Evolutionary conservation across 495 filamentous ascomycete species (phyloP), one percentile per base, ranked within the genome.

Genomic region (Xylaria cubensis): DNA sequence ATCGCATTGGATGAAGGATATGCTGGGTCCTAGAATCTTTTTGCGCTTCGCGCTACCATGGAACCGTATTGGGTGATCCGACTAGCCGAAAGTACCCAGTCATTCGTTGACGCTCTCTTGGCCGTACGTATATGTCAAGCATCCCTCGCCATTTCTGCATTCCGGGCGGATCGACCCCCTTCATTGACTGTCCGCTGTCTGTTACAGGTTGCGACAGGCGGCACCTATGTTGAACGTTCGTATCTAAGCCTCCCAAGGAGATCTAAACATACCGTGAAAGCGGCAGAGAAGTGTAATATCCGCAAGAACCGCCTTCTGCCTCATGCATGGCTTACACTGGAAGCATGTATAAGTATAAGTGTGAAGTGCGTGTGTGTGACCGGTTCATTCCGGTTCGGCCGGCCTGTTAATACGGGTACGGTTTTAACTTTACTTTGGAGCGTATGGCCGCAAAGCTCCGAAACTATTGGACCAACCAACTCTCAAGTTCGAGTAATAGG

Each of bases 361-460:
- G 36, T 8, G 8, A 39, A 39, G 41, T 29, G 39, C 39, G 39
- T 32, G 53, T 34, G 41, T 69, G 42, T 42, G 42, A 63, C 68
- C 48, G 56, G 56, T 41, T 61, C 21, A 53, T 29, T 24, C 56
- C 56, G 68, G 56, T n/a, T 46, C 68, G 68, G 44, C 44, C 68
- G 58, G 68, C 68, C 32, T 53, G 55, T 24, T 29, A 65, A 41
- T 46, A 58, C 62, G 50, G 69, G 26, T 17, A 71, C 61, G 56
- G 61, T 46, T 36, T 46, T 58, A 39, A 64, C 34, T 29, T 56
- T 21, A 10, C 34, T 29, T 56, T 21, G 4, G 61, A 70, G 46
- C 59, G 44, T 61, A 59, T 70, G 69, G 63, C 69, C 59, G 69
- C 46, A 64, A 55, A 64, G 46, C 46, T 55, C 69, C 58, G 59